These are phyloP conservation scores for Rehmannia glutinosa DNA, from an alignment of 257 asterid species.

Conservation along the genomic window DNA sequence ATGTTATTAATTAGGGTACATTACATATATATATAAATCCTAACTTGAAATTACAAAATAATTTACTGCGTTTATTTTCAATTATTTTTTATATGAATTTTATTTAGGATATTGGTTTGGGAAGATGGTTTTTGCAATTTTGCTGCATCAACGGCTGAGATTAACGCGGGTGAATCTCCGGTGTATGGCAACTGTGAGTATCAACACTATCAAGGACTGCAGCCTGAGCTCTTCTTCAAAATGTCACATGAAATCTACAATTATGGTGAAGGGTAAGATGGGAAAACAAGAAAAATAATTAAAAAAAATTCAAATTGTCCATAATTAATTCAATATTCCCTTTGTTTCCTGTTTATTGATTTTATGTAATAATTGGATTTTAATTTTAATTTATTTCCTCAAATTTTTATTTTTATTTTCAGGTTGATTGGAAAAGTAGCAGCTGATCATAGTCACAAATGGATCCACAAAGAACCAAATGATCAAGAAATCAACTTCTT, in stretches of 20 bases:
- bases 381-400: too few species aligned
- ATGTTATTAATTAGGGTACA: not conserved
- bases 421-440: constrained; percentile 98
- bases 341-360: not conserved
- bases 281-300: not conserved
- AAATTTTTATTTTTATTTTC: not conserved
- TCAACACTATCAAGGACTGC: constrained; percentile 73
- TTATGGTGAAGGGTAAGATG: constrained; percentile 90
- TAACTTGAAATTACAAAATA: not conserved
- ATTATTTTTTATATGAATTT: not conserved
- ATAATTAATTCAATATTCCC: not conserved
- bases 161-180: constrained; percentile 48
- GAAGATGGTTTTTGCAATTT: constrained; percentile 99
- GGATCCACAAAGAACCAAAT: constrained; percentile 91
- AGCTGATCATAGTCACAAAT: constrained; percentile 97
- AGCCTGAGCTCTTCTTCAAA: constrained; percentile 96
- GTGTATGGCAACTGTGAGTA: constrained; percentile 38
- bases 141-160: constrained; percentile 75
- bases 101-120: constrained; percentile 91
- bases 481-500: constrained; percentile 95
- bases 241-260: constrained; percentile 99
- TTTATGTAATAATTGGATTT: not conserved
- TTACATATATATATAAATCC: not conserved
- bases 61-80: not conserved
- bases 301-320: not conserved